Conservation (phyloP, 2,329 filamentous ascomycete genomes). For the Calonectria multiphialidica region DNA sequence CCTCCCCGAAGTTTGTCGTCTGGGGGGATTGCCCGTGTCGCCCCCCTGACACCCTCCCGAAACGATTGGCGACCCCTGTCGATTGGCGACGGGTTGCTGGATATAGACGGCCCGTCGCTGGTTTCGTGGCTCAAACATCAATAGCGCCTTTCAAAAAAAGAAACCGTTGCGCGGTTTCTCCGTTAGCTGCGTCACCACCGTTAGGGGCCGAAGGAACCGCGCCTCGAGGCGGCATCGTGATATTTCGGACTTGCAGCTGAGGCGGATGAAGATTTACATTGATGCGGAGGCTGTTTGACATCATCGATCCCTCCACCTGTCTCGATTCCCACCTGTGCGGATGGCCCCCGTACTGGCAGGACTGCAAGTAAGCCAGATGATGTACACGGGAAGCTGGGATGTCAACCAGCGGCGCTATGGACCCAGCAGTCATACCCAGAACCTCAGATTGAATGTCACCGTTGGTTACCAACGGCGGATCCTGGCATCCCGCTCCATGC, state of each 20-base stretch:
- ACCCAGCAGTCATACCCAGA: neutral
- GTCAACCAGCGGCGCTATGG: neutral
- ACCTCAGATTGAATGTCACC: neutral
- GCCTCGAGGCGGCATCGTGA: neutral
- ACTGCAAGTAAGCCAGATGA: neutral
- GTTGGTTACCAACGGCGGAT: neutral
- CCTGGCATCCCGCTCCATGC: neutral
- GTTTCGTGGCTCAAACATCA: neutral
- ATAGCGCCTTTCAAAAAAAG: neutral
- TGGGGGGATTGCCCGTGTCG: neutral
- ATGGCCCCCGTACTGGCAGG: neutral
- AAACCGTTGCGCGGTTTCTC: neutral
- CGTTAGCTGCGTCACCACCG: constrained; percentile 1
- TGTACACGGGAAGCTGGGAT: neutral
- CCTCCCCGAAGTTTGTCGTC: neutral
- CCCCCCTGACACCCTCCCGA: neutral
- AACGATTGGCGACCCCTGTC: neutral
- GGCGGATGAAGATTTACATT: too few species aligned
- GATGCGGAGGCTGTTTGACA: too few species aligned
- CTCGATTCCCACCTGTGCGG: neutral
- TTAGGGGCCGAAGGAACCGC: neutral
- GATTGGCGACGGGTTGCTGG: neutral
- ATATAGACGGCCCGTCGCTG: neutral
- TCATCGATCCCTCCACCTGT: neutral
- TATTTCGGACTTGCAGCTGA: too few species aligned